Percentiles rank a stretch among this genome's conserved stretches.
Evolutionary conservation across 2,329 filamentous ascomycete species (phyloP).

Genomic region (Exophiala lecanii-corni): DNA sequence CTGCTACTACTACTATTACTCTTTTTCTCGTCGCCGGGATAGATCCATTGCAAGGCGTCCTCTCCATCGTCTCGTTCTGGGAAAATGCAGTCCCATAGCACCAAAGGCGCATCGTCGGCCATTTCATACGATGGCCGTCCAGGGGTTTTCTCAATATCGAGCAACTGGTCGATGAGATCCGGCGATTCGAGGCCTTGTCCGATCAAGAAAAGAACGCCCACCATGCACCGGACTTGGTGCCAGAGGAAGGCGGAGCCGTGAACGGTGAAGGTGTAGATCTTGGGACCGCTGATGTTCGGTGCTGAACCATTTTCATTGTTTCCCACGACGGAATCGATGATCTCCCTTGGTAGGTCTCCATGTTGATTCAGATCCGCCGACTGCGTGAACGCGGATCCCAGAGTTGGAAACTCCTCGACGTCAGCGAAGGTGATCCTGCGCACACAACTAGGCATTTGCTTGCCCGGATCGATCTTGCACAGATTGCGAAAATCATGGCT

Average conservation of each 20-base stretch:
- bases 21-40: slow-evolving; percentile 66
- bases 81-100: slow-evolving; percentile 95
- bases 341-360: slow-evolving; percentile 1
- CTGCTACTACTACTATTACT: slow-evolving; percentile 27
- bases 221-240: slow-evolving; percentile 96
- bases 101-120: slow-evolving; percentile 82
- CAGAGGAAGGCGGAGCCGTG: slow-evolving; percentile 91
- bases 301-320: not conserved
- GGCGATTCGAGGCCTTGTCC: slow-evolving; percentile 82
- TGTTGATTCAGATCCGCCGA: slow-evolving; percentile 29
- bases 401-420: slow-evolving; percentile 64
- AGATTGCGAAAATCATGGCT: slow-evolving; percentile 94
- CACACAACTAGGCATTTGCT: slow-evolving; percentile 81
- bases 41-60: slow-evolving; percentile 72
- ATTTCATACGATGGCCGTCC: slow-evolving; percentile 83
- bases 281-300: slow-evolving; percentile 34
- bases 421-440: slow-evolving; percentile 74
- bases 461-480: slow-evolving; percentile 86
- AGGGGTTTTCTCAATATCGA: slow-evolving; percentile 68
- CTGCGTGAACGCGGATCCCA: slow-evolving; percentile 54
- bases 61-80: slow-evolving; percentile 50
- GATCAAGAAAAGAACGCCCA: slow-evolving; percentile 85
- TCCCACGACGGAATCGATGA: not conserved
- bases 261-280: slow-evolving; percentile 83
- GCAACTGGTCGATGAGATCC: slow-evolving; percentile 64